These are phyloP conservation scores for Backusella liffmaniae DNA, from an alignment of 192 early-diverging fungal genomes.

Conservation along the genomic window DNA sequence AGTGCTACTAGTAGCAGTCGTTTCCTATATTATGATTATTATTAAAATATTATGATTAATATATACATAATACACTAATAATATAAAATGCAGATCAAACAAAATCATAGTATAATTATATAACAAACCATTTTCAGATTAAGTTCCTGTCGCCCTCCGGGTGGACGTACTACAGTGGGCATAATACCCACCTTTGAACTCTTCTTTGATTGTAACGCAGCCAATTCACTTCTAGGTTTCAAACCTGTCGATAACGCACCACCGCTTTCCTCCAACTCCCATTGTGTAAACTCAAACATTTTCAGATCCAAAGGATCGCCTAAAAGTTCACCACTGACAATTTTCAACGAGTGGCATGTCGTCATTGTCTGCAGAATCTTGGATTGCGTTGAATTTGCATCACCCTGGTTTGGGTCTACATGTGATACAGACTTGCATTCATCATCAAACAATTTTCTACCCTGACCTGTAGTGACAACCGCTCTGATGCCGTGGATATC, in stretches of 20 bases:
- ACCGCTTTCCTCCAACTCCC: conserved; percentile 90
- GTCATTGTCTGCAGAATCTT: conserved; percentile 66
- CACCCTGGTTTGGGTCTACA: conserved; percentile 9
- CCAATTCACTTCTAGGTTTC: conserved; percentile 23
- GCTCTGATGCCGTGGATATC: conserved; percentile 91
- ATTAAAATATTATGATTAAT: not conserved
- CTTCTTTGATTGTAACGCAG: conserved; percentile 18
- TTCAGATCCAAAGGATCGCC: conserved; percentile 97
- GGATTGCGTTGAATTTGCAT: conserved; percentile 3
- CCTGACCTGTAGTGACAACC: conserved; percentile 45
- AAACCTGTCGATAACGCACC: conserved; percentile 25
- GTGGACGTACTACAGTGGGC: conserved; percentile 87
- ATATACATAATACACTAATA: not conserved
- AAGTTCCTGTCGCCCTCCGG: conserved; percentile 51
- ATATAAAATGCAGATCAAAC: not conserved
- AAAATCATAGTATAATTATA: not conserved
- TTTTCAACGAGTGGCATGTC: conserved; percentile 85
- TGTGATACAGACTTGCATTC: conserved; percentile 30
- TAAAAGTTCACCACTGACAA: conserved; percentile 83
- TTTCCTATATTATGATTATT: conserved; percentile 11
- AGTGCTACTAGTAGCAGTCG: not conserved
- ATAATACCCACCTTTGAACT: conserved; percentile 49
- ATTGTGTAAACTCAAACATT: conserved; percentile 97
- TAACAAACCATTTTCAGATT: not conserved
- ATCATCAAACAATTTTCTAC: conserved; percentile 45